phyloP scores from a whole-genome alignment of 371 early-diverging fungal genomes.

The Mucor indicus region DNA sequence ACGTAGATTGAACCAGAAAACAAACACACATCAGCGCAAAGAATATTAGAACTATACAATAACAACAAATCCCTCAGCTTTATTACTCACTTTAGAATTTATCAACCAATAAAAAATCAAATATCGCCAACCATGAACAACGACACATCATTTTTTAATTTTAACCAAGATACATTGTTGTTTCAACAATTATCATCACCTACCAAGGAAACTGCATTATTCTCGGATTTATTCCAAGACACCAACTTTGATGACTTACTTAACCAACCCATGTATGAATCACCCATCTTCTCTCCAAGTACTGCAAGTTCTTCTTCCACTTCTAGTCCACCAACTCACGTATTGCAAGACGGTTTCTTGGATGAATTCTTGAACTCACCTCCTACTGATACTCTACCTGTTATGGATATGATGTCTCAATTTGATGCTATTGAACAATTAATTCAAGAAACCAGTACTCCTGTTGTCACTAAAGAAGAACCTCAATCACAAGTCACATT shows the following conservation, averaged over 20 bases:
- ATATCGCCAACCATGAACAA: constrained; percentile 9
- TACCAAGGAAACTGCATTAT: constrained; percentile 13
- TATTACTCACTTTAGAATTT: background rate
- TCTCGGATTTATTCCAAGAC: constrained; percentile 24
- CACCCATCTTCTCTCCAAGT: constrained; percentile 19
- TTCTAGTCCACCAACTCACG: constrained; percentile 20
- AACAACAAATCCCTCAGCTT: constrained; percentile 7
- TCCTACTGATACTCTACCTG: background rate
- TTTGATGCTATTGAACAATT: constrained; percentile 24
- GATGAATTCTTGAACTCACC: constrained; percentile 17
- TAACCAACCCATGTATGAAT: constrained; percentile 7
- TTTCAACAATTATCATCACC: constrained; percentile 7
- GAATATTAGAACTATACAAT: constrained; percentile 6
- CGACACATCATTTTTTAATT: constrained; percentile 1
- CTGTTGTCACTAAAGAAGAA: constrained; percentile 1
- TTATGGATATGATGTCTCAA: constrained; percentile 16
- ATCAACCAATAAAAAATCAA: constrained; percentile 4
- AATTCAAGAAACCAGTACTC: constrained; percentile 8
- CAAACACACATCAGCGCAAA: constrained; percentile 2
- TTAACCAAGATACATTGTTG: constrained; percentile 16
- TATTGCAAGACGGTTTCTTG: constrained; percentile 22
- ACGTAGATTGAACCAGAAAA: constrained; percentile 37
- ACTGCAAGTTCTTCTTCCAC: constrained; percentile 21
- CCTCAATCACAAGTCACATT: background rate
- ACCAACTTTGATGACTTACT: constrained; percentile 20